Conservation (phyloP, 331 rosid species). For the Prunus yedoensis region DNA sequence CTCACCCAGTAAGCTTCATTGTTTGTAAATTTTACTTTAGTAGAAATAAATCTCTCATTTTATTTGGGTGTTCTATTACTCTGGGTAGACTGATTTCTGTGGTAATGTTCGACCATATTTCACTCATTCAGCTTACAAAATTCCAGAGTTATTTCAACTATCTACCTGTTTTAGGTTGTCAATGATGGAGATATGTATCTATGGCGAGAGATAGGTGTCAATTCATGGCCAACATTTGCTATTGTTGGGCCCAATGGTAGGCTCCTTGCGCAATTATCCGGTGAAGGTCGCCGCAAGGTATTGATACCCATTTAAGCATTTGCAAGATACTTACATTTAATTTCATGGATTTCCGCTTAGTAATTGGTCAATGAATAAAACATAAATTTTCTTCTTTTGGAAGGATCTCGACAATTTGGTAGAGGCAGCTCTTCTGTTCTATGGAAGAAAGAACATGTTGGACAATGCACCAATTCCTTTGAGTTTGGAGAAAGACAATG, state of each 20-base stretch:
- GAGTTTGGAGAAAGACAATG: slow-evolving; percentile 81
- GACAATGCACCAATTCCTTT: slow-evolving; percentile 63
- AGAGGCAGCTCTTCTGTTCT: slow-evolving; percentile 90
- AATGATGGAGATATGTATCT: slow-evolving; percentile 94
- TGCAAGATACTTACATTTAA: background rate
- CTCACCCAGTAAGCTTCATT: slow-evolving; percentile 79
- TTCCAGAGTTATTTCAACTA: background rate
- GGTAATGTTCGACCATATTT: background rate
- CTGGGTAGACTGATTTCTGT: slow-evolving; percentile 1
- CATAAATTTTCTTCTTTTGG: slow-evolving; percentile 10
- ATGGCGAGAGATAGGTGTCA: slow-evolving; percentile 89
- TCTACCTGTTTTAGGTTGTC: slow-evolving; percentile 60
- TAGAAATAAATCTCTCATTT: slow-evolving; percentile 3
- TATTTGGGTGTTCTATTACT: slow-evolving; percentile 1
- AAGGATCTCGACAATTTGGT: slow-evolving; percentile 93
- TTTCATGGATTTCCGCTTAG: background rate
- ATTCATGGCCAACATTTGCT: slow-evolving; percentile 98
- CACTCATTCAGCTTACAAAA: background rate
- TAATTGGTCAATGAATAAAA: background rate
- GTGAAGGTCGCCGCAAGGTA: slow-evolving; percentile 97
- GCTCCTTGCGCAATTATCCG: slow-evolving; percentile 86
- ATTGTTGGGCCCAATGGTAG: slow-evolving; percentile 80
- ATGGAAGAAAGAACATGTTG: slow-evolving; percentile 70
- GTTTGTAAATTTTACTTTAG: background rate
- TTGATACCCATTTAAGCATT: slow-evolving; percentile 3